Conservation (phyloP, 2,329 filamentous ascomycete genomes). For the Parascedosporium putredinis region DNA sequence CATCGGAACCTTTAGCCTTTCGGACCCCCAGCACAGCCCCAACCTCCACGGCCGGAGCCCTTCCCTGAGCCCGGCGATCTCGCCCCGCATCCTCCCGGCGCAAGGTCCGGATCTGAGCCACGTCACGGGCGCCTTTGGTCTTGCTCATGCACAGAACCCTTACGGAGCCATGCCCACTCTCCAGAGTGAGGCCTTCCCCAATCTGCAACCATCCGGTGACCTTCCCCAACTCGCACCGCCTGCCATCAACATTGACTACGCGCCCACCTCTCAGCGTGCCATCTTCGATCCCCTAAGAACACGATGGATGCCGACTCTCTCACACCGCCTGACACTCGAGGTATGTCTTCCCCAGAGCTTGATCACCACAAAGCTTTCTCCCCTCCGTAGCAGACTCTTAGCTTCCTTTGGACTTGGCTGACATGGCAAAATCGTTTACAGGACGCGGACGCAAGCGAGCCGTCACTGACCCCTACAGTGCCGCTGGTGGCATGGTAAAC, state of each 20-base stretch:
- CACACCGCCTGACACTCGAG: conserved; percentile 62
- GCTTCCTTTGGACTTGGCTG: background rate
- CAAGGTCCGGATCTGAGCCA: conserved; percentile 42
- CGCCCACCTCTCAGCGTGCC: conserved; percentile 51
- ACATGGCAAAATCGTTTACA: conserved; percentile 13
- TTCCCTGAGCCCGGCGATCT: conserved; percentile 61
- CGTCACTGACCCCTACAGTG: conserved; percentile 51
- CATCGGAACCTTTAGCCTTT: conserved; percentile 72
- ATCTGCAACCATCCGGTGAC: conserved; percentile 41
- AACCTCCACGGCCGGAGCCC: conserved; percentile 64
- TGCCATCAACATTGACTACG: conserved; percentile 89
- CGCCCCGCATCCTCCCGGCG: conserved; percentile 49
- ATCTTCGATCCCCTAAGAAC: conserved; percentile 46
- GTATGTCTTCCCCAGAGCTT: conserved; percentile 35
- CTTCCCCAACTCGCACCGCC: conserved; percentile 79
- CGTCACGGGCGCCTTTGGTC: conserved; percentile 30
- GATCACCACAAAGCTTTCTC: no score
- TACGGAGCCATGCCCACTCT: conserved; percentile 6
- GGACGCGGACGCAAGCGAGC: conserved; percentile 40
- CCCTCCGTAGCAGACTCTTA: conserved; percentile 1
- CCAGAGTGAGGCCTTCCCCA: conserved; percentile 39
- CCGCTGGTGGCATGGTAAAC: conserved; percentile 28
- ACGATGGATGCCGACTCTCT: conserved; percentile 67
- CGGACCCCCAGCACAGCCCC: conserved; percentile 57
- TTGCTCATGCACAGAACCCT: conserved; percentile 24